phyloP scores from a whole-genome alignment of 345 rosid genomes.

The Syzygium jambos region DNA sequence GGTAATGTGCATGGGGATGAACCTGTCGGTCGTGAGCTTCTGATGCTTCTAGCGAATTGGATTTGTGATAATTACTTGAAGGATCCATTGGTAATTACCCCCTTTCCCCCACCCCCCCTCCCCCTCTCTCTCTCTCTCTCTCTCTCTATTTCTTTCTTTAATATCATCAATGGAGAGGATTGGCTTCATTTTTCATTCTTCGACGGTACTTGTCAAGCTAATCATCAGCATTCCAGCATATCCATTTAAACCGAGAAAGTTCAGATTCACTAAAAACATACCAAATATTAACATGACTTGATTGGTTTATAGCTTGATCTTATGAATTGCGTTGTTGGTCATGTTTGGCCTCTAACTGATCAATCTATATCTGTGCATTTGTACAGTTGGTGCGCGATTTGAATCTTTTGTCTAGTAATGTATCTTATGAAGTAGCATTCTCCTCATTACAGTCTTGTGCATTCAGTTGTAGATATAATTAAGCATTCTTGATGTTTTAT shows the following conservation, averaged over 20 bases:
- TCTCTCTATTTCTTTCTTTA: neutral
- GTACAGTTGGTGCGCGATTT: neutral
- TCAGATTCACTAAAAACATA: neutral
- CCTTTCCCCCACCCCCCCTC: conserved; percentile 8
- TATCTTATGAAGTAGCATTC: neutral
- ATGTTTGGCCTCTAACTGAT: neutral
- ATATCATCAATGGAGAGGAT: neutral
- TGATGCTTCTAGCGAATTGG: conserved; percentile 77
- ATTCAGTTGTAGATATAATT: neutral
- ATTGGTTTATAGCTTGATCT: neutral
- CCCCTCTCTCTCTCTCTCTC: neutral
- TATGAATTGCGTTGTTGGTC: neutral
- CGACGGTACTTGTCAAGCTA: neutral
- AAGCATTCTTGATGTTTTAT: neutral
- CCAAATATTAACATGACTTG: neutral
- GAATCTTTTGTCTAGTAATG: neutral
- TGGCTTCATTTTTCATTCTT: neutral
- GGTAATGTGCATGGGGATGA: conserved; percentile 98
- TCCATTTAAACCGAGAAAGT: neutral
- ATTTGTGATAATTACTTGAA: conserved; percentile 71
- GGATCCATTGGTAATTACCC: conserved; percentile 67
- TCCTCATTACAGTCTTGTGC: neutral
- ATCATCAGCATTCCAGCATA: neutral
- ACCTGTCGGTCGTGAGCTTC: conserved; percentile 93
- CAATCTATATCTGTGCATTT: neutral